Base-by-base conservation (phyloP, 257 asterid species). In the Solanum lycopersicoides region DNA sequence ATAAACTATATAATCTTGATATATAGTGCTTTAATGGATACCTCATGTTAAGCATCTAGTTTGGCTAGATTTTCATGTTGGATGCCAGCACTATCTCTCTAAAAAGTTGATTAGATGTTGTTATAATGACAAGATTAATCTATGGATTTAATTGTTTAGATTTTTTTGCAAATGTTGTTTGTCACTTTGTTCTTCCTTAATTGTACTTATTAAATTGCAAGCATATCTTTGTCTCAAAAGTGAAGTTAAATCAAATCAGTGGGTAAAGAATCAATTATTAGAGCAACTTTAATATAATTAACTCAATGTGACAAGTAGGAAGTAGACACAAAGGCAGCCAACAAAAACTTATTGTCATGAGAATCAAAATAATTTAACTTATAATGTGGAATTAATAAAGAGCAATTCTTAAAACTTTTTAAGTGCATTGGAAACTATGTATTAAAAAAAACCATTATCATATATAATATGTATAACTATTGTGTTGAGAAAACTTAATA, bases 51-150 rank as follows among this genome's bases (percentile, higher is more conserved):
- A 23, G 89, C 82, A 73, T 82, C 86, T 86, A 71, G 85, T 50
- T 71, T 69, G 75, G 69, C 66, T 41, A 25, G 74, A 18, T 25
- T 44, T 32, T 15, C 63, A 7, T 44, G 83, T 77, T 77, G 39
- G 63, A 77, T 44, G 63, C 63, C 83, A 44, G 63, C 83, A 77
- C 16, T 14, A 14, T 77, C 14, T 44, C 63, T 77, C 8, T 14
- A 25, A 77, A 77, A 77, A 44, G 76, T 76, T 83, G 82, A 87
- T 86, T 83, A 42, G 42, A 6, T 83, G 9, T 60, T 83, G 28
- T 65, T 84, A 83, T 45, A 75, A 87, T 83, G 87, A 88, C 37
- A 88, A 25, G 66, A 89, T 87, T 79, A 59, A 50, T 39, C 11
- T 50, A 68, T 60, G 45, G 75, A 83, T 41, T 53, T 44, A 28